Evolutionary conservation across 208 protist species (phyloP).

Genomic region (Herpetomonas muscarum): DNA sequence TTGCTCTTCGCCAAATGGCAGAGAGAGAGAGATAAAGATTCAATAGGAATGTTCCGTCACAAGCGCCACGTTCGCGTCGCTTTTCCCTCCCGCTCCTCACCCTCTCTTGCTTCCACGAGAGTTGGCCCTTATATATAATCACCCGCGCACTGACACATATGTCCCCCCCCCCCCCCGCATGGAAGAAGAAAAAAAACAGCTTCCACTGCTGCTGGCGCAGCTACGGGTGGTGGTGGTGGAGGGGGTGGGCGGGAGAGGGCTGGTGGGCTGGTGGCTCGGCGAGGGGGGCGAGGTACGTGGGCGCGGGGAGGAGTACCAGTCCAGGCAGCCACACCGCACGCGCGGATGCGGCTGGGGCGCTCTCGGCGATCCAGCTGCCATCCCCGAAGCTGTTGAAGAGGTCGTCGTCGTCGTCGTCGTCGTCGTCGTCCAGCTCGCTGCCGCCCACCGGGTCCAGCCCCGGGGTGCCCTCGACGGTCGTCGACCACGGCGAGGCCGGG

Average conservation of each 20-base stretch:
- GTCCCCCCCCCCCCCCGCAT: no score
- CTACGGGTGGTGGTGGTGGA: no score
- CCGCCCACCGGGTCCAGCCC: neutral
- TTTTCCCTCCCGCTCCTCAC: neutral
- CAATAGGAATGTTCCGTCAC: slow-evolving; percentile 1
- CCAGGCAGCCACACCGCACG: slow-evolving; percentile 31
- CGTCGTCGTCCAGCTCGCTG: neutral
- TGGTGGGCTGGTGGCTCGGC: neutral
- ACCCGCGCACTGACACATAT: no score
- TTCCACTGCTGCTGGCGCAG: no score
- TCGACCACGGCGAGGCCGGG: neutral
- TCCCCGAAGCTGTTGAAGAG: slow-evolving; percentile 15
- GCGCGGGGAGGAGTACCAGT: slow-evolving; percentile 14
- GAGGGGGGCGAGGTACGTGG: slow-evolving; percentile 12
- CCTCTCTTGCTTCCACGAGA: neutral
- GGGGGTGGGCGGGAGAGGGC: no score
- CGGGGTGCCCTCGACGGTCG: no score
- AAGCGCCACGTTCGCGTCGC: neutral
- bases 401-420: slow-evolving; percentile 16
- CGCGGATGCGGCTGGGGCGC: slow-evolving; percentile 2
- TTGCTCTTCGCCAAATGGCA: neutral
- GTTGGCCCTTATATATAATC: neutral
- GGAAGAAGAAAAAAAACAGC: no score
- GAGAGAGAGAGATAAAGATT: neutral
- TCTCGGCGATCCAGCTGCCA: slow-evolving; percentile 15